Base-by-base conservation (phyloP, 1,284 basidiomycete species). In the Melampsora abietis-canadensis region DNA sequence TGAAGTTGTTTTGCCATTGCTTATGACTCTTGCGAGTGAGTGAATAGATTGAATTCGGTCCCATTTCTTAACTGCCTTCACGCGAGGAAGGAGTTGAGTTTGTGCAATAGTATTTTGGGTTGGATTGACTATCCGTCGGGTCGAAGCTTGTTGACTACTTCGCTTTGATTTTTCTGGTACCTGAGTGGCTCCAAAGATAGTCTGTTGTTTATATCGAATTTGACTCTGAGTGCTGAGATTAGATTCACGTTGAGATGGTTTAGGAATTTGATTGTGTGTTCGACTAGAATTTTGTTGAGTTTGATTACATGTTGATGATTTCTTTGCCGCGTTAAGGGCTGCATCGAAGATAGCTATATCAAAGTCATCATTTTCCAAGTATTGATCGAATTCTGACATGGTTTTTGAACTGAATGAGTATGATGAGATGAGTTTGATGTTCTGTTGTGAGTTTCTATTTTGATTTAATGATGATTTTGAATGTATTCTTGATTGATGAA, bases 361-460 rank as follows among this genome's bases (percentile, higher is more conserved):
- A n/a, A 70, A 61, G 31, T 70, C 68, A 70, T 70, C 68, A 63
- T 70, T 60, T 14, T 40, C 40, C 2, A 70, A 48, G 31, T 47
- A 70, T 30, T 70, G 44, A 63, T 70, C 68, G 47, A 70, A 44
- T n/a, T 70, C 68, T 44, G 68, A 70, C 68, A 70, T 70, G 67
- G 21, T 44, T 19, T 54, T 40, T 40, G 40, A 14, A 12, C 0
- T 40, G 40, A 40, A 40, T 40, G 12, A 40, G 14, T 40, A 37
- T 2, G 34, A 37, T 37, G 34, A 8, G 34, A 37, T 40, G 12
- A 40, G 40, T 40, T 40, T 40, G 40, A 40, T 14, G 12, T 40
- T 10, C 34, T 40, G 8, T 14, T 40, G 1, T 10, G 14, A 40
- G 40, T 40, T 40, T 40, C 14, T 3, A 12, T 14, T 40, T 40